Percentiles rank a stretch among this genome's conserved stretches.
These are phyloP conservation scores for Prunus fruticosa DNA, from an alignment of 306 rosid genomes.

Conservation along the genomic window DNA sequence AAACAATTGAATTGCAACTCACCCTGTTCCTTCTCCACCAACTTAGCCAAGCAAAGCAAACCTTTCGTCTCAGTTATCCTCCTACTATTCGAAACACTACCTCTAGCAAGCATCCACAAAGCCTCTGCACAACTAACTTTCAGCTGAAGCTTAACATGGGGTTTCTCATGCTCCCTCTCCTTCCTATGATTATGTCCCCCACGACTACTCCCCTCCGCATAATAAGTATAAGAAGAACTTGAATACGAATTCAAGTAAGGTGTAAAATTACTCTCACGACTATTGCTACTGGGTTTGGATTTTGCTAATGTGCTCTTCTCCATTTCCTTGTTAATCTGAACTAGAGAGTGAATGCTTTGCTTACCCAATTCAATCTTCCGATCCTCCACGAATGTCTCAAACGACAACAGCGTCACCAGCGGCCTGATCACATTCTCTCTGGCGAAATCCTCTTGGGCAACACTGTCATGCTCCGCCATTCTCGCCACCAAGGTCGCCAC, in stretches of 20 bases:
- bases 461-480: conserved; percentile 63
- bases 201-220: conserved; percentile 51
- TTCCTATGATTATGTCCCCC: conserved; percentile 49
- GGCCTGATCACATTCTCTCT: conserved; percentile 70
- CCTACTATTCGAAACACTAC: conserved; percentile 62
- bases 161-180: conserved; percentile 77
- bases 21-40: conserved; percentile 68
- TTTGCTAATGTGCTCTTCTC: conserved; percentile 34
- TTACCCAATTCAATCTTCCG: conserved; percentile 35
- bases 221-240: conserved; percentile 25
- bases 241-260: conserved; percentile 30
- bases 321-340: conserved; percentile 59
- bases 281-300: background rate
- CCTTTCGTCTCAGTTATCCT: conserved; percentile 79
- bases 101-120: conserved; percentile 74
- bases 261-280: background rate
- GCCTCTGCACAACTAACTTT: conserved; percentile 65
- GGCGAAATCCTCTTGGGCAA: conserved; percentile 65
- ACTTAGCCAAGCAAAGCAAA: conserved; percentile 76
- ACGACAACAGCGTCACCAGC: conserved; percentile 40
- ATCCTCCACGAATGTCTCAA: conserved; percentile 52
- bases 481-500: conserved; percentile 58
- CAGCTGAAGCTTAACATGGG: conserved; percentile 54
- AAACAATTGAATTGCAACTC: conserved; percentile 67
- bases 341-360: conserved; percentile 58